phyloP scores from a whole-genome alignment of 2,329 filamentous ascomycete genomes.

The Microsporum canis region DNA sequence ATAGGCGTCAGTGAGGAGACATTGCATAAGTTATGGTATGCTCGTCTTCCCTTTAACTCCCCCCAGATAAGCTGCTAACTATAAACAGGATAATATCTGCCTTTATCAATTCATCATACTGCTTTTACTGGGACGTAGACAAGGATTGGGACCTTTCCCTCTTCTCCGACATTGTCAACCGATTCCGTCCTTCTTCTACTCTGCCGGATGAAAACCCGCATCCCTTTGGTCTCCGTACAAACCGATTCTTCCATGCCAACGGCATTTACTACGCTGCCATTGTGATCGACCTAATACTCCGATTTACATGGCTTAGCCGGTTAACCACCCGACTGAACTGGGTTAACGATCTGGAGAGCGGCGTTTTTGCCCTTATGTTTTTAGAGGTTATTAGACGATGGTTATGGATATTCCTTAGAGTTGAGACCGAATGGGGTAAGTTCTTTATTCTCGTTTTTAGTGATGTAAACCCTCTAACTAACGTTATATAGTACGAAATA shows the following conservation, averaged over 20 bases:
- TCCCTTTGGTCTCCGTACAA: slow-evolving; percentile 64
- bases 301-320: slow-evolving; percentile 87
- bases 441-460: not conserved
- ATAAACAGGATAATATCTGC: slow-evolving; percentile 56
- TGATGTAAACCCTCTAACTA: slow-evolving; percentile 3
- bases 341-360: slow-evolving; percentile 75
- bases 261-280: slow-evolving; percentile 76
- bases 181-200: slow-evolving; percentile 27
- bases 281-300: slow-evolving; percentile 62
- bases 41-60: not conserved
- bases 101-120: slow-evolving; percentile 75
- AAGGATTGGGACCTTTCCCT: slow-evolving; percentile 95
- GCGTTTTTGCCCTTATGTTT: slow-evolving; percentile 76
- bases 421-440: slow-evolving; percentile 85
- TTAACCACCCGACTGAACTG: slow-evolving; percentile 71
- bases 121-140: slow-evolving; percentile 96
- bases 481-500: slow-evolving; percentile 38
- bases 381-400: slow-evolving; percentile 80
- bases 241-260: slow-evolving; percentile 59
- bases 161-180: slow-evolving; percentile 50
- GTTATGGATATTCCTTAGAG: slow-evolving; percentile 94
- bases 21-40: slow-evolving; percentile 46
- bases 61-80: not conserved
- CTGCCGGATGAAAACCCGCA: slow-evolving; percentile 28
- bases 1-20: slow-evolving; percentile 45